A percentile compares a stretch with the other conserved stretches of the same genome.
These are phyloP conservation scores for Neocucurbitaria cava DNA, from an alignment of 2,329 filamentous ascomycete species.

Conservation along the genomic window DNA sequence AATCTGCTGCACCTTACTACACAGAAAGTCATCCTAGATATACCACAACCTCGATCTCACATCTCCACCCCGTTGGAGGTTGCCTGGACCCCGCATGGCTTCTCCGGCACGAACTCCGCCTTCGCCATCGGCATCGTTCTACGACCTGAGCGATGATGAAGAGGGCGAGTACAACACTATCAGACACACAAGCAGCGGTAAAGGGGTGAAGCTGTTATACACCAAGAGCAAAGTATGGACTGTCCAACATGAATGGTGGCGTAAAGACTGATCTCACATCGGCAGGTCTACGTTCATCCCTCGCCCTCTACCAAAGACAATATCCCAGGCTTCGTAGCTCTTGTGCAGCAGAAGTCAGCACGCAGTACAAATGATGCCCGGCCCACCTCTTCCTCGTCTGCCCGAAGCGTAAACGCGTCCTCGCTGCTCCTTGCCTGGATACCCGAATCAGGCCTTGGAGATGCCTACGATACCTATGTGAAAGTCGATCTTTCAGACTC, in stretches of 20 bases:
- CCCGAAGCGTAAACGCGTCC: constrained; percentile 61
- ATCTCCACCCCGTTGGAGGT: constrained; percentile 4
- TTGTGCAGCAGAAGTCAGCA: constrained; percentile 82
- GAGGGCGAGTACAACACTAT: constrained; percentile 96
- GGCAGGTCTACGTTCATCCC: constrained; percentile 91
- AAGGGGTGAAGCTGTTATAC: constrained; percentile 90
- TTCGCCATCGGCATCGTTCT: constrained; percentile 87
- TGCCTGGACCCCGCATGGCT: constrained; percentile 38
- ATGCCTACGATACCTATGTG: constrained; percentile 84
- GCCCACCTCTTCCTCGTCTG: constrained; percentile 52
- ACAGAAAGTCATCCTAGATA: neutral
- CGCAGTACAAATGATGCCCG: constrained; percentile 37
- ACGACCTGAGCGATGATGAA: constrained; percentile 95
- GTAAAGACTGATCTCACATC: constrained; percentile 24
- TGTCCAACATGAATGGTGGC: constrained; percentile 15
- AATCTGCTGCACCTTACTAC: constrained; percentile 2
- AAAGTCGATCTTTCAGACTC: constrained; percentile 90
- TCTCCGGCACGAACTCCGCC: constrained; percentile 51
- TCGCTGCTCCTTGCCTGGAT: constrained; percentile 91
- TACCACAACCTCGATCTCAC: neutral
- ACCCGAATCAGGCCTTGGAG: constrained; percentile 85
- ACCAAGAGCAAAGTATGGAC: constrained; percentile 88
- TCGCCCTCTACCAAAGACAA: constrained; percentile 94
- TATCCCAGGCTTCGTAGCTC: constrained; percentile 89
- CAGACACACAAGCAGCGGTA: constrained; percentile 75